Base-by-base conservation (phyloP, 1,139 yeast genomes). In the Hansenula sp. region DNA sequence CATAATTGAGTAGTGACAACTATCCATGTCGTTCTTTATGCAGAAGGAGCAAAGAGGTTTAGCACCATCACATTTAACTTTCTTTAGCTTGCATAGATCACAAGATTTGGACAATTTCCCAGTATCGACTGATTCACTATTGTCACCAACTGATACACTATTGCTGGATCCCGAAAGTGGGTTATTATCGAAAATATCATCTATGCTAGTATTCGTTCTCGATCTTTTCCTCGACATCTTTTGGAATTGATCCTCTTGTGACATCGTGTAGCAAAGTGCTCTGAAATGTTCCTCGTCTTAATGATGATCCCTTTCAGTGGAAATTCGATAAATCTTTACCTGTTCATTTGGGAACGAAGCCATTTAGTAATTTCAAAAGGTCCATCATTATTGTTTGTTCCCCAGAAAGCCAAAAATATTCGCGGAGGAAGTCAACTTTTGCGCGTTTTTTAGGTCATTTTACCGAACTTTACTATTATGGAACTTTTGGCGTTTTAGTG, bases 41-140 rank as follows among this genome's bases (percentile, higher is more conserved):
- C 76, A 71, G 46, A 59, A 58, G 3, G 59, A 51, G 47, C 76
- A 71, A 3, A 43, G 41, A 3, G 72, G 74, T 38, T 59, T 63
- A 30, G 28, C 42, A 13, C 59, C 70, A 45, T 65, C 60, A 52
- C 74, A 69, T 47, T 65, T 67, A 39, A 67, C 61, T 46, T 69
- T 68, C 45, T 67, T 62, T 15, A 52, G 35, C 40, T 68, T 67
- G 54, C 75, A 70, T 15, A 56, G 53, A 43, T 67, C 71, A 50
- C 72, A 70, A 13, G 54, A 51, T 31, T 43, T 51, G n/a, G 55
- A 53, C 11, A 51, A 35, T 35, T 44, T 53, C 16, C 32, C 38
- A 1, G 40, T 21, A 11, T 47, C 48, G 3, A 5, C 32, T 3
- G 18, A 15, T 11, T 13, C 18, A 8, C 8, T n/a, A 4, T 30